These are phyloP conservation scores for Glonium stellatum DNA, from an alignment of 495 filamentous ascomycete genomes.

Conservation along the genomic window DNA sequence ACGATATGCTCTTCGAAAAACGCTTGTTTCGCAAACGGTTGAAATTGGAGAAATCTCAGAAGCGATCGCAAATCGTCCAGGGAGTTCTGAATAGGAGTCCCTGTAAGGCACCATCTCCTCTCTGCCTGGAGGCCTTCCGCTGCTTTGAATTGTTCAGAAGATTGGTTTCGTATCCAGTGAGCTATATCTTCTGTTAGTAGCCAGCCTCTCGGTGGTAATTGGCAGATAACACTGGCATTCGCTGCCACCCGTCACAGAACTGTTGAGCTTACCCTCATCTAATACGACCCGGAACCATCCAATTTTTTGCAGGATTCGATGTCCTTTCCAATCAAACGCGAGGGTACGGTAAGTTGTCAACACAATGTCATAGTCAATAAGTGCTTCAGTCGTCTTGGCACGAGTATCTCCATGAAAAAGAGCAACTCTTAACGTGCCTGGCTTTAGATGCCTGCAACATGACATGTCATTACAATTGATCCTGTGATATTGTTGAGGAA, in stretches of 20 bases:
- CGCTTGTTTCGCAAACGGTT: too few species aligned
- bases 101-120: conserved; percentile 88
- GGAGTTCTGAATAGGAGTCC: conserved; percentile 83
- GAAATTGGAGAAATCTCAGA: conserved; percentile 74
- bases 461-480: too few species aligned
- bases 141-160: conserved; percentile 71
- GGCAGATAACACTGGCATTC: not conserved
- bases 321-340: too few species aligned
- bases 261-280: conserved; percentile 58
- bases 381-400: not conserved
- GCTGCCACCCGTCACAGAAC: too few species aligned
- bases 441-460: too few species aligned
- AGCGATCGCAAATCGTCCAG: conserved; percentile 82
- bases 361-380: conserved; percentile 5
- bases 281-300: conserved; percentile 92
- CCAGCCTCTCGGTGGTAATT: not conserved
- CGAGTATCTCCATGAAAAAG: too few species aligned
- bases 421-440: too few species aligned
- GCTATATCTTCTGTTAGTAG: conserved; percentile 5
- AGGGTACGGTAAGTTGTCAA: too few species aligned
- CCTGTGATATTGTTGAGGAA: too few species aligned
- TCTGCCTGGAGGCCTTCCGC: conserved; percentile 70
- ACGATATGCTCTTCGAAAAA: too few species aligned
- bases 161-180: conserved; percentile 82
- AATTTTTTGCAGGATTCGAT: conserved; percentile 43